A percentile compares a stretch with the other conserved stretches of the same genome.
Evolutionary conservation across 31 red algal species (phyloP).

Genomic region (Asparagopsis taxiformis): DNA sequence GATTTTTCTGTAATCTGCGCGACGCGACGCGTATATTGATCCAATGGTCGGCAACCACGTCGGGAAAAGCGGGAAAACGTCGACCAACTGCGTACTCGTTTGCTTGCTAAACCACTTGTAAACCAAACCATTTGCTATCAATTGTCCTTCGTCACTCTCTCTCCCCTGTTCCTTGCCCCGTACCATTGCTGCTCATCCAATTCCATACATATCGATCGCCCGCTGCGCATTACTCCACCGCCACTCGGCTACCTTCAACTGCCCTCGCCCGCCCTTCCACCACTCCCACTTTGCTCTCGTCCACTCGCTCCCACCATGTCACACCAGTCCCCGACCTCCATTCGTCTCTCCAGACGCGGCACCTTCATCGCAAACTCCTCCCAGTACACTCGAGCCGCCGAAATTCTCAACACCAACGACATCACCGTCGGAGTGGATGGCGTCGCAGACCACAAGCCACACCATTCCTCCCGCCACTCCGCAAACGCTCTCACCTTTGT

Average conservation of each 20-base stretch:
- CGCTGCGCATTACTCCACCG: too few relatives aligned
- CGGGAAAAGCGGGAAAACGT: too few relatives aligned
- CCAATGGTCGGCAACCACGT: too few relatives aligned
- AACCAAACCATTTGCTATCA: neutral
- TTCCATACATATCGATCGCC: too few relatives aligned
- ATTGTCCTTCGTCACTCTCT: neutral
- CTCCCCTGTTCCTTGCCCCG: neutral
- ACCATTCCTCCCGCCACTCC: neutral
- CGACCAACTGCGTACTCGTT: too few relatives aligned
- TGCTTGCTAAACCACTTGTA: too few relatives aligned
- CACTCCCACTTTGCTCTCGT: neutral
- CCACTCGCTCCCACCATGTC: neutral
- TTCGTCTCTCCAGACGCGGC: constrained; percentile 9
- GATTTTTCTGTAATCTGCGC: too few relatives aligned
- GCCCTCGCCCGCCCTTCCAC: neutral
- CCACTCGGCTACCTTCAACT: neutral
- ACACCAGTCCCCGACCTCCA: neutral
- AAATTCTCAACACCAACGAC: constrained; percentile 45
- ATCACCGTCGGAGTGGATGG: constrained; percentile 47
- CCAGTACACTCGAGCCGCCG: constrained; percentile 40
- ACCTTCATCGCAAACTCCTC: constrained; percentile 54
- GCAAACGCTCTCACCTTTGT: constrained; percentile 47
- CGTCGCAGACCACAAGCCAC: constrained; percentile 9
- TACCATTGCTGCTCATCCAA: neutral
- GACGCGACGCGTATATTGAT: too few relatives aligned